These are phyloP conservation scores for Ogataea degrootiae DNA, from an alignment of 805 yeast genomes.

Conservation along the genomic window DNA sequence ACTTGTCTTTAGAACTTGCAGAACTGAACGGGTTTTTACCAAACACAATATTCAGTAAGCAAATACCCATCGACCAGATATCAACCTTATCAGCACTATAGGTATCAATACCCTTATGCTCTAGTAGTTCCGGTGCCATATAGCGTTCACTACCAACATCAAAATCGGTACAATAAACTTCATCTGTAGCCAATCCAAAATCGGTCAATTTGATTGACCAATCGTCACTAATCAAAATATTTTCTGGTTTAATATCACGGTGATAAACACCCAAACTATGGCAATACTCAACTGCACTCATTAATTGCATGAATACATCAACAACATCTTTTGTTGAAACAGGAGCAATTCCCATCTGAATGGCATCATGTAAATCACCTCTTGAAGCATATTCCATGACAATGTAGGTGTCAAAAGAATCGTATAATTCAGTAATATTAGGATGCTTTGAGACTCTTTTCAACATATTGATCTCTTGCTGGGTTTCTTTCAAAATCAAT, in stretches of 20 bases:
- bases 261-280: conserved; percentile 46
- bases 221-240: conserved; percentile 47
- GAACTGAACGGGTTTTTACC: conserved; percentile 82
- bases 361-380: conserved; percentile 83
- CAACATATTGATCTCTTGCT: conserved; percentile 64
- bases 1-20: conserved; percentile 70
- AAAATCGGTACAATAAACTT: conserved; percentile 57
- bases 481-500: conserved; percentile 49
- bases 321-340: conserved; percentile 49
- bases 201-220: conserved; percentile 56
- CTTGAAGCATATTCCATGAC: conserved; percentile 78
- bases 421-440: conserved; percentile 42
- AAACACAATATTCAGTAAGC: conserved; percentile 77
- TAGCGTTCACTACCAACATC: conserved; percentile 88
- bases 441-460: conserved; percentile 53
- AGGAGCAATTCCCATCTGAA: conserved; percentile 61
- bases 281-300: conserved; percentile 47
- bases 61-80: conserved; percentile 86
- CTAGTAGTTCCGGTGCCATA: conserved; percentile 93
- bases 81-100: conserved; percentile 83
- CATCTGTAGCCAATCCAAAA: conserved; percentile 56
- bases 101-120: conserved; percentile 42
- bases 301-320: conserved; percentile 47
- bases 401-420: conserved; percentile 48
- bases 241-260: conserved; percentile 56